phyloP scores from a whole-genome alignment of 495 filamentous ascomycete species.

The Penicillium ochrochloron region DNA sequence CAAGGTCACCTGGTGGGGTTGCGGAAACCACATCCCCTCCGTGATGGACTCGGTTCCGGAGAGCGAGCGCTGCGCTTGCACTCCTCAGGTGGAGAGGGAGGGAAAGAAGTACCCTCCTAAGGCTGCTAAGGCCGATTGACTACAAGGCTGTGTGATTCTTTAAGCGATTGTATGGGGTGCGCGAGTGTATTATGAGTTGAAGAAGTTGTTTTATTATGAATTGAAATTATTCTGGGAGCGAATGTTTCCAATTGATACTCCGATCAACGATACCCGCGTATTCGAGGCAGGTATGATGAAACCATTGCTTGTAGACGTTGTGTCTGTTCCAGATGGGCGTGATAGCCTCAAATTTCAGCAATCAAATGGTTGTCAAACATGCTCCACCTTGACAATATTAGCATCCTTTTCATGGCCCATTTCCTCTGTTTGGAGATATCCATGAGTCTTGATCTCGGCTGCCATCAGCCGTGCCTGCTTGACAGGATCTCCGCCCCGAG shows the following conservation, averaged over 20 bases:
- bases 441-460: too few species aligned
- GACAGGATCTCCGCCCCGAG: slow-evolving; percentile 16
- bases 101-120: slow-evolving; percentile 68
- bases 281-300: not conserved
- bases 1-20: slow-evolving; percentile 72
- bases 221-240: not conserved
- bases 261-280: not conserved
- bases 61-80: slow-evolving; percentile 65
- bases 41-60: slow-evolving; percentile 68
- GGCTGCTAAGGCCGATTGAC: slow-evolving; percentile 51
- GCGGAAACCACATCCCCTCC: slow-evolving; percentile 67
- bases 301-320: not conserved
- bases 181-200: not conserved
- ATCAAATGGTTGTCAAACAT: slow-evolving; percentile 1
- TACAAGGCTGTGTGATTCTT: slow-evolving; percentile 30
- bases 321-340: too few species aligned
- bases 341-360: not conserved
- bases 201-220: not conserved
- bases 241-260: not conserved
- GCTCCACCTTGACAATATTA: slow-evolving; percentile 16
- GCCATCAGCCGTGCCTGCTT: too few species aligned
- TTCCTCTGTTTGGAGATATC: too few species aligned
- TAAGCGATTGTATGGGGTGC: slow-evolving; percentile 11
- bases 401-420: slow-evolving; percentile 9
- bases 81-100: slow-evolving; percentile 61